These are phyloP conservation scores for Suillus ampliporus DNA, from an alignment of 768 basidiomycete genomes.

Conservation along the genomic window DNA sequence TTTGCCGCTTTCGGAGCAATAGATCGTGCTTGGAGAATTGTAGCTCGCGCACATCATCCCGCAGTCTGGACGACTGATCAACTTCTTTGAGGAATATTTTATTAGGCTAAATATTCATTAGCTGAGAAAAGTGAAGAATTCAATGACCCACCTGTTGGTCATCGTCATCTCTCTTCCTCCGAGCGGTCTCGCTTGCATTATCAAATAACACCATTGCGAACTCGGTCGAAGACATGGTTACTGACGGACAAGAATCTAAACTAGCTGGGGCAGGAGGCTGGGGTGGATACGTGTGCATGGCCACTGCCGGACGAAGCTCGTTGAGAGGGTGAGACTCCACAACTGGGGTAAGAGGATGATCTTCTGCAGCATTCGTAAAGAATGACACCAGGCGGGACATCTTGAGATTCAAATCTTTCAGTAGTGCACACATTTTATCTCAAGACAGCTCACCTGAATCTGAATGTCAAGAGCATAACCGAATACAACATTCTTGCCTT, in stretches of 20 bases:
- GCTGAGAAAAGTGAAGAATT: neutral
- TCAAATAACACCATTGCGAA: too few species aligned
- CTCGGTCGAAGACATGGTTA: too few species aligned
- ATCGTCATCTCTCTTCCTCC: neutral
- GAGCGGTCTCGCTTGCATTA: neutral
- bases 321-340: neutral
- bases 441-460: neutral
- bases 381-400: neutral
- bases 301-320: neutral
- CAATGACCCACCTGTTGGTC: neutral
- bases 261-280: too few species aligned
- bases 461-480: neutral
- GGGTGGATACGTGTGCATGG: neutral
- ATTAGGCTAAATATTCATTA: neutral
- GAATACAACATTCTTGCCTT: neutral
- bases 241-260: too few species aligned
- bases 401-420: neutral
- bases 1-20: neutral
- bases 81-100: neutral
- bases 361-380: neutral
- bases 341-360: too few species aligned
- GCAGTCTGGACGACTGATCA: neutral
- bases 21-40: neutral
- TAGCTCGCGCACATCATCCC: neutral
- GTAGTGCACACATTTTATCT: neutral